Percentiles rank a stretch among this genome's conserved stretches.
Conservation (phyloP, 176 grass and related monocot genomes). For the Poa annua region DNA sequence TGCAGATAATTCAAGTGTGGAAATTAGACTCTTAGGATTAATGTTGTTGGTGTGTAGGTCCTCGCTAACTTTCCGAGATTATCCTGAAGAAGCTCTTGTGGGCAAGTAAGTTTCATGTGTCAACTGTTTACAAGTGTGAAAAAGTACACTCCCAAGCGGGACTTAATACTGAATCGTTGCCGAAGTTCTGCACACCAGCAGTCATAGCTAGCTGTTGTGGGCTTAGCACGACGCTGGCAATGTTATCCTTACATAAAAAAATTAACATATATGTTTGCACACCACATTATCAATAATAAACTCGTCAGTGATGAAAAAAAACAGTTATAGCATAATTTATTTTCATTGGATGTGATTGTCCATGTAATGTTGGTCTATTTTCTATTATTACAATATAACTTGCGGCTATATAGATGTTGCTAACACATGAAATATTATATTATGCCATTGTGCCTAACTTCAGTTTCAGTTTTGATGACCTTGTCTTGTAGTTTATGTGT, state of each 20-base stretch:
- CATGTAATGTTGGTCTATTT: neutral
- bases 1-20: neutral
- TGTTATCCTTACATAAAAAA: neutral
- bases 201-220: neutral
- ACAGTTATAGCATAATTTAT: too few species aligned
- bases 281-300: neutral
- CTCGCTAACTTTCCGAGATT: neutral
- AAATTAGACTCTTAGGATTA: neutral
- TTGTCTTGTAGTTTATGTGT: neutral
- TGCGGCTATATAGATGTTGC: neutral
- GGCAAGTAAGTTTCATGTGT: neutral
- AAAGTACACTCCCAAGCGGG: too few species aligned
- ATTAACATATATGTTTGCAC: neutral
- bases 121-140: too few species aligned
- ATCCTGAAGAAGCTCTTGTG: neutral
- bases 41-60: neutral
- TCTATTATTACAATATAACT: neutral
- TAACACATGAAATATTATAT: neutral
- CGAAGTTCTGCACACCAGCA: neutral
- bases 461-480: neutral
- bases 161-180: too few species aligned
- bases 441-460: neutral
- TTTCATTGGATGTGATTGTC: too few species aligned
- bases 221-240: too few species aligned
- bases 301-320: too few species aligned